Evolutionary conservation across 305 asterid genomes (phyloP).

Genomic region (Fraxinus sp.): DNA sequence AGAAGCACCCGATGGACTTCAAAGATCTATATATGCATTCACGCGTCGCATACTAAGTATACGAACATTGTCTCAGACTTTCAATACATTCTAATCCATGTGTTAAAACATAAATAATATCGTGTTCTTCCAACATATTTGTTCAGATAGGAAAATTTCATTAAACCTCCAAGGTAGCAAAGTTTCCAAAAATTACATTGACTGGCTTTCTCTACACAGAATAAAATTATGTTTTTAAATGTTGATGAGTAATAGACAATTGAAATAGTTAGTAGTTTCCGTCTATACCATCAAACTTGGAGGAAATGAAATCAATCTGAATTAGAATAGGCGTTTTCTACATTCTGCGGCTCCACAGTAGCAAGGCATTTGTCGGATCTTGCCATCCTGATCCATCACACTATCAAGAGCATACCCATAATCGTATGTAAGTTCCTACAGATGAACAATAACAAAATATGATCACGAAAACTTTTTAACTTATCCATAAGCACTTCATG

Average conservation of each 20-base stretch:
- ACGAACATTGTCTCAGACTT: neutral
- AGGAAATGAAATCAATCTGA: neutral
- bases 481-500: neutral
- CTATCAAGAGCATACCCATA: constrained; percentile 77
- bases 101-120: neutral
- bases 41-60: neutral
- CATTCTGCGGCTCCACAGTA: constrained; percentile 73
- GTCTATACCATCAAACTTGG: neutral
- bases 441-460: constrained; percentile 7
- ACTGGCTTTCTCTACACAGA: neutral
- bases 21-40: neutral
- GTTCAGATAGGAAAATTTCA: neutral
- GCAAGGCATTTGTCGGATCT: constrained; percentile 51
- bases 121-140: neutral
- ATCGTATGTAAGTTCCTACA: constrained; percentile 77
- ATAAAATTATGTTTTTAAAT: neutral
- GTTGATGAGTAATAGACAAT: neutral
- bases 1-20: neutral
- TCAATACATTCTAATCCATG: neutral
- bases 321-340: constrained; percentile 59
- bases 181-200: neutral
- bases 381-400: constrained; percentile 68
- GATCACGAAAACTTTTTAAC: neutral
- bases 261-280: neutral
- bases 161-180: neutral